Evolutionary conservation across 164 flowering plant species (phyloP), one percentile per base, ranked within the genome.

Genomic region (Aristolochia contorta): DNA sequence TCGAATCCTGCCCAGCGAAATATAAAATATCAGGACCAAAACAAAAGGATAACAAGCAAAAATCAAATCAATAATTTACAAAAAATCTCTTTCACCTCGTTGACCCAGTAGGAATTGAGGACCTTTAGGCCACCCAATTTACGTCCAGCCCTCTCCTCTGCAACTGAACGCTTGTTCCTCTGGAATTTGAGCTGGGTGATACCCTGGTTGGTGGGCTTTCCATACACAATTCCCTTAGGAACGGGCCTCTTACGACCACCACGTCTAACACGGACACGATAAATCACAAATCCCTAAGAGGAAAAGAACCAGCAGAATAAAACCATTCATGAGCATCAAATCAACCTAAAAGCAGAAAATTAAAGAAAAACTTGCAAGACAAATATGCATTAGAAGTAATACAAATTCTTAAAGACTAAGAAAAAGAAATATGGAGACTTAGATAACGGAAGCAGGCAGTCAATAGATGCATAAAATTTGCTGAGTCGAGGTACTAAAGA

Each of bases 201-300:
- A 68, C 86, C 86, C 65, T 84, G 86, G 73, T 82, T 84, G 19
- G 78, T 82, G 51, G 89, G 89, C 73, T 84, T 84, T 56, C 89
- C 89, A 67, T 84, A 84, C 46, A 84, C 86, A 72, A 84, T 84
- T 72, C 89, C 89, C 74, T 84, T 84, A 57, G 84, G 79, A 56
- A 84, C 89, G n/a, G 82, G 89, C 79, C 89, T 84, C 83, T 82
- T 84, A 1, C 89, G 70, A 5, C 89, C 89, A 73, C 89, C 89
- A 23, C 89, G 78, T 53, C 83, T 79, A 10, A 84, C 94, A 67
- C 94, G 85, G 21, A 87, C 88, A 58, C 90, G 86, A 45, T 87
- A 87, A 32, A 84, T 56, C 53, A 87, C 91, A 69, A 72, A 86
- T 2, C 89, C 93, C 89, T 86, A 63, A 6, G 37, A 13, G 4